Percentiles rank a stretch among this genome's conserved stretches.
phyloP scores from a whole-genome alignment of 768 basidiomycete species.

The Boletus pseudo-olivaceus region DNA sequence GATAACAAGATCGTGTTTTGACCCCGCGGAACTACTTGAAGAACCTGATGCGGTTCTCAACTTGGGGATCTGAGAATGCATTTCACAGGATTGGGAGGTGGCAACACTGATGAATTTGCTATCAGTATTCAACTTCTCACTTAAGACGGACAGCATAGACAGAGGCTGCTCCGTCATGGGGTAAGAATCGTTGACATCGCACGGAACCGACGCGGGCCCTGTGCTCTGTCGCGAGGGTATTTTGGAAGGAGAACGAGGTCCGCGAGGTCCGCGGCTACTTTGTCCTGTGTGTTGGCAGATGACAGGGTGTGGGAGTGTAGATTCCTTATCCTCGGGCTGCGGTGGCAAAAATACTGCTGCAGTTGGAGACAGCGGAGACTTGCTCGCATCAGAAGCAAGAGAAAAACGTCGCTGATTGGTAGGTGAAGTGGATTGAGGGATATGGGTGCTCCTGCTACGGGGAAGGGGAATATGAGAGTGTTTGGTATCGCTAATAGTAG shows the following conservation, averaged over 20 bases:
- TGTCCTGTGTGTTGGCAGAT: constrained; percentile 15
- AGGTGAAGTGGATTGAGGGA: constrained; percentile 13
- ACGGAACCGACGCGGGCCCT: constrained; percentile 8
- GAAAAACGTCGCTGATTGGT: constrained; percentile 10
- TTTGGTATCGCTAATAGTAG: constrained; percentile 24
- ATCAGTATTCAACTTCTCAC: constrained; percentile 17
- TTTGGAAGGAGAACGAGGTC: constrained; percentile 39
- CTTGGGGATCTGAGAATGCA: constrained; percentile 30
- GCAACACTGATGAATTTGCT: not conserved
- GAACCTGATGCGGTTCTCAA: constrained; percentile 27
- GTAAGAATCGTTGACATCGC: not conserved
- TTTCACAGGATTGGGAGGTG: constrained; percentile 8
- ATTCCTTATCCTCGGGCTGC: constrained; percentile 1
- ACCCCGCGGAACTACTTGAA: constrained; percentile 22
- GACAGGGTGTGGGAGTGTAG: not conserved
- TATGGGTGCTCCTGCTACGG: constrained; percentile 10
- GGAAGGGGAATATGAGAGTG: constrained; percentile 14
- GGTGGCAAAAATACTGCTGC: not conserved
- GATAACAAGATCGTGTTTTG: constrained; percentile 2
- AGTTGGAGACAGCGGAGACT: constrained; percentile 6
- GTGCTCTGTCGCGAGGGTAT: constrained; percentile 32
- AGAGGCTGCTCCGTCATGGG: not conserved
- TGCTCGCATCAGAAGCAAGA: constrained; percentile 12
- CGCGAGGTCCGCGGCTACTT: constrained; percentile 39
- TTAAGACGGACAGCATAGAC: not conserved